Base-by-base conservation (phyloP, 2,329 filamentous ascomycete species). In the Calonectria henricotiae region DNA sequence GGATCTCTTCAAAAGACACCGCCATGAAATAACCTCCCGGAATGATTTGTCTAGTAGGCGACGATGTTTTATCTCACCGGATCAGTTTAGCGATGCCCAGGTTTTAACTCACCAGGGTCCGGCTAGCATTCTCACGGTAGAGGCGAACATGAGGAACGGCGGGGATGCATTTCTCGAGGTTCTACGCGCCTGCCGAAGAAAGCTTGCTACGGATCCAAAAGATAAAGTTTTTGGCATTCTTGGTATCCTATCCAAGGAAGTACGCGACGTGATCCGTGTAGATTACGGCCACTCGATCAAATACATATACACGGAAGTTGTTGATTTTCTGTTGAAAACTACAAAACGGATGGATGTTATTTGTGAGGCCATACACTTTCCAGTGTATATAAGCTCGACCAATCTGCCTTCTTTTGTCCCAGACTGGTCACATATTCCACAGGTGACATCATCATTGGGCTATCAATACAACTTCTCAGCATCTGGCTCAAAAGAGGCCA, bases 351-450 rank as follows among this genome's bases (percentile, higher is more conserved):
- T 54, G 17, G 49, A 54, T 6, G 9, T 54, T 5, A 54, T 54
- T 35, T 54, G 49, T 17, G 49, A 54, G 25, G 49, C 49, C 1
- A 54, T 54, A 1, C 30, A 54, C 17, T 54, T 54, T 17, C 49
- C 49, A 54, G 4, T 13, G 4, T 9, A 54, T 5, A 54, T 17
- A 20, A 35, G 30, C 17, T 20, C 49, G 13, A 5, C 30, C 17
- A 54, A 17, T 17, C 17, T 54, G 6, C 49, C 49, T 32, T 54
- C 49, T 12, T 54, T 54, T 30, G 9, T 54, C 8, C 49, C 49
- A 4, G 49, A 54, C 30, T 54, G 49, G 49, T 54, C 49, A 4
- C 49, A 54, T 20, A 54, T 54, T 54, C 49, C 49, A 6, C 27
- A 54, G 13, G 27, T 20, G 20, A 11, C 47, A 20, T 17, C 27